These are phyloP conservation scores for Neofusicoccum sp. DNA, from an alignment of 2,329 filamentous ascomycete species.

Conservation along the genomic window DNA sequence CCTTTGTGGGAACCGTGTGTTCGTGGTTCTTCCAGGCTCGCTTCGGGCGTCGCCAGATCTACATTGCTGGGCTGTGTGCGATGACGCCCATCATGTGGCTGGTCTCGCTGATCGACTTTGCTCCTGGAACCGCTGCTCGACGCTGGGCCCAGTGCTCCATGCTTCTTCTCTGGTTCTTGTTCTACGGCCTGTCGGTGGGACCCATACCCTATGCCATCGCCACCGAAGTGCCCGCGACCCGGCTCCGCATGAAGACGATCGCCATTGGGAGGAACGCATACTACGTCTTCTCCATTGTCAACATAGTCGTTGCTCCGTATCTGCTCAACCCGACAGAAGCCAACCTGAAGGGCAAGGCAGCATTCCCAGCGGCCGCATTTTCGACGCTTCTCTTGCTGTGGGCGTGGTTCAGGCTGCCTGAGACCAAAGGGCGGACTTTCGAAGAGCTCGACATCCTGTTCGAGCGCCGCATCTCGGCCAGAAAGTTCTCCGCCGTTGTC, in stretches of 20 bases:
- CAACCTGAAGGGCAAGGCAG: conserved; percentile 82
- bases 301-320: conserved; percentile 77
- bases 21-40: conserved; percentile 80
- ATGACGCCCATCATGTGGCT: conserved; percentile 78
- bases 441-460: conserved; percentile 83
- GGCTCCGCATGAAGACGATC: conserved; percentile 87
- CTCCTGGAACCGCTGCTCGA: background rate
- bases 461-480: conserved; percentile 47
- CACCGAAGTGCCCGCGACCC: conserved; percentile 75
- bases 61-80: conserved; percentile 59
- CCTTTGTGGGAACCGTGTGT: conserved; percentile 74
- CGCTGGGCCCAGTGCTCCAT: conserved; percentile 20
- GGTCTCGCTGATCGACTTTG: conserved; percentile 64
- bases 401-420: conserved; percentile 75
- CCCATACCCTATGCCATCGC: conserved; percentile 87
- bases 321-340: conserved; percentile 81
- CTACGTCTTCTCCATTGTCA: conserved; percentile 77
- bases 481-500: conserved; percentile 22
- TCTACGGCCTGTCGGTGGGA: conserved; percentile 82
- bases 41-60: conserved; percentile 71
- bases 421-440: conserved; percentile 75
- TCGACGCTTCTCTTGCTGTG: conserved; percentile 78
- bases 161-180: conserved; percentile 50
- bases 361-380: conserved; percentile 82
- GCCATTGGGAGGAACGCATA: conserved; percentile 73